Base-by-base conservation (phyloP, 768 basidiomycete genomes). In the Cystofilobasidium capitatum region DNA sequence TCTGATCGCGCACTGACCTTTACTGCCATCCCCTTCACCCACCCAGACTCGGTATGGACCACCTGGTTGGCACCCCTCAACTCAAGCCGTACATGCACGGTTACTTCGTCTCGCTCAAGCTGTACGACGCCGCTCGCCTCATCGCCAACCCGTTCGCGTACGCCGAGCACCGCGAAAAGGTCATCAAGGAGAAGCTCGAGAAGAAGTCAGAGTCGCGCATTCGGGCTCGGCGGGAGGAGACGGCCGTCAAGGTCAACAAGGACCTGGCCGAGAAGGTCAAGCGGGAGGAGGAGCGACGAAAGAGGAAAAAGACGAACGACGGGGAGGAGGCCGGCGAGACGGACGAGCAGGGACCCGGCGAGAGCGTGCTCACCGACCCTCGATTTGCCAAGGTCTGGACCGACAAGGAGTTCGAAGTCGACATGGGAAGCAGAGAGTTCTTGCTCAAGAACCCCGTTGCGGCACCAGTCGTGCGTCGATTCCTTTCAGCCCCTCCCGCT, bases 11-110 rank as follows among this genome's bases (percentile, higher is more conserved):
- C 16, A 63, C 42, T 36, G 17, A 44, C 36, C 12, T n/a, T n/a
- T n/a, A n/a, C n/a, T n/a, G n/a, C n/a, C n/a, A n/a, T n/a, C 31
- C 24, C 37, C 26, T 45, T 39, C 45, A 10, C 9, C 20, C 65
- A 58, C 65, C 44, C 73, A 94, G 91, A 40, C 85, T 99, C 70
- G 89, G 92, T n/a, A 78, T 99, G 75, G 88, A 92, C 71, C 91
- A 94, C 76, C 89, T 99, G 72, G 80, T 96, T 71, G 96, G 96
- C 60, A 94, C 93, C 7, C 86, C 91, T 26, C 85, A 88, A 22
- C 88, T 98, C 81, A 94, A 94, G 77, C 96, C 96, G 5, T 99
- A 98, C 79, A 97, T 99, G 94, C 96, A 99, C 77, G 96, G 96
- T 49, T 98, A 93, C 84, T 98, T 99, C 80, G 78, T 97, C 70